These are phyloP conservation scores for Russula lepida DNA, from an alignment of 768 basidiomycete species.

Conservation along the genomic window DNA sequence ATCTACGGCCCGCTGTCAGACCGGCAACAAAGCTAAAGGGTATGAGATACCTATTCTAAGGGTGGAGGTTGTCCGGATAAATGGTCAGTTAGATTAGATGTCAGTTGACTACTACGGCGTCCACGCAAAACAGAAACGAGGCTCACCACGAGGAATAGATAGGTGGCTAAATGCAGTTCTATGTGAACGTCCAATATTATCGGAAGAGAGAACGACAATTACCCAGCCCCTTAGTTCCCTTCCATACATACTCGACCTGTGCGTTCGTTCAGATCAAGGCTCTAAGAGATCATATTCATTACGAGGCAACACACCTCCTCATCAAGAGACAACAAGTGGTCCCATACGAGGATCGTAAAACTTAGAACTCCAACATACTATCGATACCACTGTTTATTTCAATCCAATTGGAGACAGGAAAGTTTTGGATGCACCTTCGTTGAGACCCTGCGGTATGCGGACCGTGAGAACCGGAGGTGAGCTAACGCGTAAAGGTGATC, in stretches of 20 bases:
- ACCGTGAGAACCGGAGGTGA: too few relatives aligned
- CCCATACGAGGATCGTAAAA: conserved; percentile 46
- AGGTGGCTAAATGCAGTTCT: conserved; percentile 24
- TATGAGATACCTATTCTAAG: conserved; percentile 55
- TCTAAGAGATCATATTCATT: not conserved
- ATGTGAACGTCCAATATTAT: not conserved
- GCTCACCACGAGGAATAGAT: conserved; percentile 33
- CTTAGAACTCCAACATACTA: conserved; percentile 47
- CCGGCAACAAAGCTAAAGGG: conserved; percentile 56
- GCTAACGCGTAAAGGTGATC: not conserved
- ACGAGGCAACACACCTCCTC: conserved; percentile 31
- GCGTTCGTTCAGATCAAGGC: not conserved
- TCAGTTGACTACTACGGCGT: not conserved
- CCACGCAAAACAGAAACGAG: not conserved
- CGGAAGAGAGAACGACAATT: conserved; percentile 21
- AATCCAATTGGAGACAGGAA: not conserved
- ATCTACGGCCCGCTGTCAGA: conserved; percentile 31
- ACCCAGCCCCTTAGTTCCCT: conserved; percentile 40
- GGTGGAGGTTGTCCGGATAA: not conserved
- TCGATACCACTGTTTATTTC: too few relatives aligned
- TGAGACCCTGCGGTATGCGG: not conserved
- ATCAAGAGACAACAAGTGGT: conserved; percentile 46
- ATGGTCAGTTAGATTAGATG: not conserved
- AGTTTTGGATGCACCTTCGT: not conserved
- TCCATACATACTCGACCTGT: conserved; percentile 47